phyloP scores from a whole-genome alignment of 2,329 filamentous ascomycete genomes.

The Diplocarpon mali region DNA sequence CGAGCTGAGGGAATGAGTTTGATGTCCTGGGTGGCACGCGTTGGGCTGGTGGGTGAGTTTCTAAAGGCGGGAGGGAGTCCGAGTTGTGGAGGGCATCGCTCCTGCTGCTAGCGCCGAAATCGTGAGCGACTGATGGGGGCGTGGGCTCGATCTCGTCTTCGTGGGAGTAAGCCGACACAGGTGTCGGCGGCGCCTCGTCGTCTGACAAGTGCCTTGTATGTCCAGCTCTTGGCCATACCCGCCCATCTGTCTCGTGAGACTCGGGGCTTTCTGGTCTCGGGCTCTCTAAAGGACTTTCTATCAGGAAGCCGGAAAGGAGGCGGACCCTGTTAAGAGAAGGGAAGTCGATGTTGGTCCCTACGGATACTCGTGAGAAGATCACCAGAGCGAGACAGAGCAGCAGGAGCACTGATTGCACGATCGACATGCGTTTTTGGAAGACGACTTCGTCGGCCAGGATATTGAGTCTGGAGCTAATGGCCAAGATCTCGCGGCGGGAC shows the following conservation, averaged over 20 bases:
- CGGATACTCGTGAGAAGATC: conserved; percentile 57
- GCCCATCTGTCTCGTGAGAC: conserved; percentile 6
- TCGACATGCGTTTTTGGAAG: conserved; percentile 82
- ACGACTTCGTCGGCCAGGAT: conserved; percentile 88
- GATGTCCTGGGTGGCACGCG: neutral
- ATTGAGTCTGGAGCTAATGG: conserved; percentile 68
- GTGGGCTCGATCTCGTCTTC: conserved; percentile 10
- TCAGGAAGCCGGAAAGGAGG: conserved; percentile 6
- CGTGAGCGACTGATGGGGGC: conserved; percentile 4
- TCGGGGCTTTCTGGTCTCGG: conserved; percentile 17
- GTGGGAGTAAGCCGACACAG: conserved; percentile 16
- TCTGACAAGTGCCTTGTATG: conserved; percentile 13
- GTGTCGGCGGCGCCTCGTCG: conserved; percentile 16
- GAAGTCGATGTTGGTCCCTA: conserved; percentile 24
- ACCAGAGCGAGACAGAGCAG: conserved; percentile 80
- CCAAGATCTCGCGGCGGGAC: conserved; percentile 71
- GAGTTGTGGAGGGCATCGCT: neutral
- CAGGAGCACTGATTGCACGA: conserved; percentile 79
- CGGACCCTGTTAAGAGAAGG: conserved; percentile 16
- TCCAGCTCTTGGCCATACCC: conserved; percentile 11
- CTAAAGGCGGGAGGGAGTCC: neutral
- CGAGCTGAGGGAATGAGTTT: neutral
- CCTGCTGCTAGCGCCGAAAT: neutral
- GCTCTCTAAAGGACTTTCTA: conserved; percentile 20
- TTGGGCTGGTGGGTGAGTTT: neutral